Percentiles rank a stretch among this genome's conserved stretches.
phyloP scores from a whole-genome alignment of 805 yeast species.

The Nakazawaea wickerhamii region DNA sequence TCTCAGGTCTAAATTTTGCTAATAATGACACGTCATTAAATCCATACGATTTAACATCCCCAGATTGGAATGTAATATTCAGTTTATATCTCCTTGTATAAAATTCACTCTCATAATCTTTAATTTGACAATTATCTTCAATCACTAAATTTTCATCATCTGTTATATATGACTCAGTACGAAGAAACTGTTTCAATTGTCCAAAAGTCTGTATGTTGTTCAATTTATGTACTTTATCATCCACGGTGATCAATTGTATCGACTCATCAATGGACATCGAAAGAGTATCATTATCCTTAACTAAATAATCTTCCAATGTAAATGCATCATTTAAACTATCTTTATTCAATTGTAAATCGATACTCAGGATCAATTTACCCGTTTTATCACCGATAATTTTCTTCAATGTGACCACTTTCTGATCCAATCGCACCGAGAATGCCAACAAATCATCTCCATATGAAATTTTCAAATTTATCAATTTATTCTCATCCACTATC shows the following conservation, averaged over 20 bases:
- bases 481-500: neutral
- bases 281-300: neutral
- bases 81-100: neutral
- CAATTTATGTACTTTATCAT: neutral
- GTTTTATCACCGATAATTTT: neutral
- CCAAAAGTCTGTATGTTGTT: neutral
- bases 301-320: conserved; percentile 3
- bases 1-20: neutral
- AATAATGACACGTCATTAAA: neutral
- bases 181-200: neutral
- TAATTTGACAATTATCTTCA: neutral
- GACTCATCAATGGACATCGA: neutral
- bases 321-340: neutral
- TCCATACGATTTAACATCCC: neutral
- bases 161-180: neutral
- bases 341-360: neutral
- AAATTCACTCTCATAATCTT: neutral
- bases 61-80: neutral
- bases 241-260: neutral
- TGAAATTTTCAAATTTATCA: neutral
- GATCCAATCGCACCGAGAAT: neutral
- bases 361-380: neutral
- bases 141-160: too few species aligned
- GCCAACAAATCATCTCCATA: neutral
- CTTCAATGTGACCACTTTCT: conserved; percentile 1